phyloP scores from a whole-genome alignment of 768 basidiomycete species.

The Solioccasus polychromus region DNA sequence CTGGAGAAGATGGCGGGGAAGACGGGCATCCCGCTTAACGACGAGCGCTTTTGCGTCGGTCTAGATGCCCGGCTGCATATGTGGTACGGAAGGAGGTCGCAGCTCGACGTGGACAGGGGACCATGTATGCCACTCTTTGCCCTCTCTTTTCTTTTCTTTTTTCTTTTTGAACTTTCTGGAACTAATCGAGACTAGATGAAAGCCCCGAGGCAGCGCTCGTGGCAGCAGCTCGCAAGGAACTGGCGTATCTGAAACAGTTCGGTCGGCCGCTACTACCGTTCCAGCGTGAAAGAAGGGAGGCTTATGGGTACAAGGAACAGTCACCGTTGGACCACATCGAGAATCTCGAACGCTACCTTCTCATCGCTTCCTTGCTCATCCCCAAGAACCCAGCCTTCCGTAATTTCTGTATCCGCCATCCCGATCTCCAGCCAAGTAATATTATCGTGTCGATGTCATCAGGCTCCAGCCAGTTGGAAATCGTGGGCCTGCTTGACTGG shows the following conservation, averaged over 20 bases:
- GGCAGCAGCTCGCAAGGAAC: not conserved
- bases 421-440: slow-evolving; percentile 43
- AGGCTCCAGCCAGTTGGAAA: slow-evolving; percentile 35
- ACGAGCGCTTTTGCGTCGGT: slow-evolving; percentile 1
- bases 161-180: slow-evolving; percentile 5
- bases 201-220: not conserved
- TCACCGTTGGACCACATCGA: slow-evolving; percentile 4
- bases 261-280: slow-evolving; percentile 3
- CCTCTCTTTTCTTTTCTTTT: no score
- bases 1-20: not conserved
- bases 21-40: not conserved
- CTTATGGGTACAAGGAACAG: not conserved
- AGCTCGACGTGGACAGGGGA: not conserved
- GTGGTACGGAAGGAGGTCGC: slow-evolving; percentile 2
- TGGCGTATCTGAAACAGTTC: not conserved
- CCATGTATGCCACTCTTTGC: not conserved
- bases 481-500: slow-evolving; percentile 51
- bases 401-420: slow-evolving; percentile 49
- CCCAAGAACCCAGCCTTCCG: slow-evolving; percentile 37
- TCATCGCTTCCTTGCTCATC: slow-evolving; percentile 16
- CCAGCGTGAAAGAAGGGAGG: slow-evolving; percentile 1
- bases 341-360: slow-evolving; percentile 1
- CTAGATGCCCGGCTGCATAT: not conserved
- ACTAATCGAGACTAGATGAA: not conserved
- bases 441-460: slow-evolving; percentile 46